Evolutionary conservation across 2,329 filamentous ascomycete genomes (phyloP), one percentile per base, ranked within the genome.

Genomic region (Botrytis hyacinthi): DNA sequence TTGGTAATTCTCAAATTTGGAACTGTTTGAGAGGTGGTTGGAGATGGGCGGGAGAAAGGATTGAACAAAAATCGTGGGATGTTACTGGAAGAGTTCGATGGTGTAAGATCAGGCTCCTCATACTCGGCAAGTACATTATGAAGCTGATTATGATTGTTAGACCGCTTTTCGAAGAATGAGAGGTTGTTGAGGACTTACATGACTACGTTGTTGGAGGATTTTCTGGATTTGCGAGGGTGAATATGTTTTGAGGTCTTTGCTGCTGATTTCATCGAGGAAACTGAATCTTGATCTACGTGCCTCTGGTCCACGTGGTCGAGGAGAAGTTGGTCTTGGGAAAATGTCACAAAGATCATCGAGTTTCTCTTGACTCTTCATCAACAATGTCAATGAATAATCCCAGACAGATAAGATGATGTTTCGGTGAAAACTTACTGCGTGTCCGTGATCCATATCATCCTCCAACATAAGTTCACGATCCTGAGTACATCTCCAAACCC

Each of bases 401-500:
- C 73, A 32, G 35, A 73, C 18, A 48, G 16, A 40, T 4, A n/a
- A 26, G 32, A 35, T 51, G 65, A 22, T 32, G 3, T n/a, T 29
- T 20, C 14, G 20, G 7, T 57, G 48, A 40, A 35, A 54, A 76
- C 76, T 71, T 77, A 83, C 81, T 59, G 73, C 74, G 61, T 70
- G 73, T n/a, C 79, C 78, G 37, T 77, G 78, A 42, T 79, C 76
- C 20, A 82, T 77, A 29, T 81, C 80, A 60, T 84, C 81, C 29
- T 83, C 81, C 44, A 87, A 78, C 59, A 84, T 77, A 26, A 82
- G 79, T 44, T 88, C 85, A 18, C 83, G 83, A 77, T 94, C 92
- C 80, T 93, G 88, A 20, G 86, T 87, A 81, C 93, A 96, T 74
- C 87, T 85, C 81, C 93, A 96, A 35, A 96, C 83, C 88, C 91